Conservation (phyloP, 1,139 yeast species). For the Pichia sp. region DNA sequence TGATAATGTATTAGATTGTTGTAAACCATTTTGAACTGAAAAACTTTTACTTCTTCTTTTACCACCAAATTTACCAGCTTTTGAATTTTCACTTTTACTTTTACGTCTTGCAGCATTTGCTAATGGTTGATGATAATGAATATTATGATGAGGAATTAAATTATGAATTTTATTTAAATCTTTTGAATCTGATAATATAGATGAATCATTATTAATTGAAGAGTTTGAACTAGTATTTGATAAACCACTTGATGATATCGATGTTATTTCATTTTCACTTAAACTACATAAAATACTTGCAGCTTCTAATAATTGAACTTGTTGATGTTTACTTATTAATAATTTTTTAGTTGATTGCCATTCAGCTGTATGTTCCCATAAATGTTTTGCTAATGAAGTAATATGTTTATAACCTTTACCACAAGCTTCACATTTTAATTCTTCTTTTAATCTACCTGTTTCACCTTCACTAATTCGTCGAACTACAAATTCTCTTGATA, state of each 20-base stretch:
- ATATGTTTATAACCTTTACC: constrained; percentile 88
- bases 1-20: neutral
- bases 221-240: neutral
- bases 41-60: constrained; percentile 14
- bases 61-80: constrained; percentile 15
- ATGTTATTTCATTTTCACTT: constrained; percentile 42
- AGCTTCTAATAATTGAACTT: constrained; percentile 81
- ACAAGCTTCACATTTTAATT: constrained; percentile 80
- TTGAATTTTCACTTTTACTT: constrained; percentile 12
- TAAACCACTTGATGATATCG: too few relatives aligned
- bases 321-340: constrained; percentile 82
- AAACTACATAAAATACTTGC: constrained; percentile 80
- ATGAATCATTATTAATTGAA: neutral
- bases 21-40: neutral
- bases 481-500: constrained; percentile 71
- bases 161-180: neutral
- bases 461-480: constrained; percentile 83
- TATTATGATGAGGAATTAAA: neutral
- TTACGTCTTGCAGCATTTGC: constrained; percentile 8
- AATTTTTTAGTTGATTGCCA: constrained; percentile 83
- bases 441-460: constrained; percentile 76
- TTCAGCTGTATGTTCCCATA: constrained; percentile 89
- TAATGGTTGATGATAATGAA: constrained; percentile 5
- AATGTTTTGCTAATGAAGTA: constrained; percentile 68
- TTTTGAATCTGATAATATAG: neutral